Evolutionary conservation across 2,329 filamentous ascomycete species (phyloP).

Genomic region (Aspergillus transmontanensis): DNA sequence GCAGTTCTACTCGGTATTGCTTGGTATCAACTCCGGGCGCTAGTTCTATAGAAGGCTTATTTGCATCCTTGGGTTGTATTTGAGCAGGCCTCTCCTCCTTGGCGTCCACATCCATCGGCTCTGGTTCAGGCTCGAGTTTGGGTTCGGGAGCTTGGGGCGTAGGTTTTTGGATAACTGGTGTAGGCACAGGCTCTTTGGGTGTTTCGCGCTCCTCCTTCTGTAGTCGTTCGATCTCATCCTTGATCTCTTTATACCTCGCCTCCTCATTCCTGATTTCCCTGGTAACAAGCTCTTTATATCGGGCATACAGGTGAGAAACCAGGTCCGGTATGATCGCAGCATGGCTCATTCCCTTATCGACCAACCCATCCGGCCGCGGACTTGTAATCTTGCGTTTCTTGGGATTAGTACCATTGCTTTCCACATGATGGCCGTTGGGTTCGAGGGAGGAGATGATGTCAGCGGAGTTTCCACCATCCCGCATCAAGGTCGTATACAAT

Average conservation of each 20-base stretch:
- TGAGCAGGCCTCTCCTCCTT: conserved; percentile 24
- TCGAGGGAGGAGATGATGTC: conserved; percentile 34
- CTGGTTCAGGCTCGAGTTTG: conserved; percentile 21
- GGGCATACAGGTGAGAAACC: conserved; percentile 72
- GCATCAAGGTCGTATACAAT: conserved; percentile 74
- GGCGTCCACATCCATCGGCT: conserved; percentile 33
- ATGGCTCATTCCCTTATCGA: conserved; percentile 65
- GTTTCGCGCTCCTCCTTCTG: conserved; percentile 62
- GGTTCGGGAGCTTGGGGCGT: conserved; percentile 9
- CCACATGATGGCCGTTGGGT: conserved; percentile 33
- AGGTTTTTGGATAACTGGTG: conserved; percentile 7
- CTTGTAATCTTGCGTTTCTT: conserved; percentile 75
- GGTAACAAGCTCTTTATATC: conserved; percentile 72
- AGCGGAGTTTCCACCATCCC: conserved; percentile 65
- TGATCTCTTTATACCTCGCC: conserved; percentile 62
- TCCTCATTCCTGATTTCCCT: conserved; percentile 75
- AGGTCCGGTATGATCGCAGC: conserved; percentile 69
- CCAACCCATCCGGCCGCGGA: conserved; percentile 64
- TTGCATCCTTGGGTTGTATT: conserved; percentile 12
- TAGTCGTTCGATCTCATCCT: conserved; percentile 69
- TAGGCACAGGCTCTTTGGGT: conserved; percentile 9
- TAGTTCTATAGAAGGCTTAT: conserved; percentile 11
- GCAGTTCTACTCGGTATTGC: conserved; percentile 11
- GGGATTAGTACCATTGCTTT: conserved; percentile 46
- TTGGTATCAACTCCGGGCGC: conserved; percentile 4